These are phyloP conservation scores for Acer saccharum DNA, from an alignment of 345 rosid species.

Conservation along the genomic window DNA sequence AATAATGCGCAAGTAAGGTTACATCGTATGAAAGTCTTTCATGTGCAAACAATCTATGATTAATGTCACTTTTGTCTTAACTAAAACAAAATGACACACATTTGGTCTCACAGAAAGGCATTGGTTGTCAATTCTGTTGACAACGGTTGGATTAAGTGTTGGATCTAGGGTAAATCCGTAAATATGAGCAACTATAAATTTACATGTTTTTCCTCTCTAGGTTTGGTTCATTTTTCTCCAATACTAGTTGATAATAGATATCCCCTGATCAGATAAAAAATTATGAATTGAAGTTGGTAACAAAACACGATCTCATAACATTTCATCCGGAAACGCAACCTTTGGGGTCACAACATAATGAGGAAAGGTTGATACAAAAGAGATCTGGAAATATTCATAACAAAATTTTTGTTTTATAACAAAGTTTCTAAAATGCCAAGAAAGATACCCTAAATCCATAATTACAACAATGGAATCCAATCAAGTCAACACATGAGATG, in stretches of 20 bases:
- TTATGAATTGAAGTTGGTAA: not conserved
- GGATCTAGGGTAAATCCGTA: not conserved
- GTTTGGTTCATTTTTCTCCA: not conserved
- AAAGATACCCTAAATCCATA: constrained; percentile 10
- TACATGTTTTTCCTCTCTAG: not conserved
- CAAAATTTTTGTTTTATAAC: not conserved
- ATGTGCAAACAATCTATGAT: not conserved
- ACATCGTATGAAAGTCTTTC: not conserved
- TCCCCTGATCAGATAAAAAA: not conserved
- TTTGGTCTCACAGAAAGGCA: constrained; percentile 7
- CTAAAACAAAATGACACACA: not conserved
- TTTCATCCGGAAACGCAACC: not conserved
- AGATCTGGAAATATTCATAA: not conserved
- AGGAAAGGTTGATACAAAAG: not conserved
- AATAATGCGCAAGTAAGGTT: not conserved
- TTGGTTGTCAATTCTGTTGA: not conserved
- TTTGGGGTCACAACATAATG: not conserved
- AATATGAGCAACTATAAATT: not conserved
- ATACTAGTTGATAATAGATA: not conserved
- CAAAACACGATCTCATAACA: not conserved
- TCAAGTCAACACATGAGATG: not conserved
- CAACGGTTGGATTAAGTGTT: not conserved
- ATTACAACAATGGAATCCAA: constrained; percentile 1
- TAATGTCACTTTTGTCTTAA: not conserved
- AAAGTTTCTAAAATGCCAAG: not conserved